Conservation (phyloP, 306 rosid genomes). For the Vigna radiata region DNA sequence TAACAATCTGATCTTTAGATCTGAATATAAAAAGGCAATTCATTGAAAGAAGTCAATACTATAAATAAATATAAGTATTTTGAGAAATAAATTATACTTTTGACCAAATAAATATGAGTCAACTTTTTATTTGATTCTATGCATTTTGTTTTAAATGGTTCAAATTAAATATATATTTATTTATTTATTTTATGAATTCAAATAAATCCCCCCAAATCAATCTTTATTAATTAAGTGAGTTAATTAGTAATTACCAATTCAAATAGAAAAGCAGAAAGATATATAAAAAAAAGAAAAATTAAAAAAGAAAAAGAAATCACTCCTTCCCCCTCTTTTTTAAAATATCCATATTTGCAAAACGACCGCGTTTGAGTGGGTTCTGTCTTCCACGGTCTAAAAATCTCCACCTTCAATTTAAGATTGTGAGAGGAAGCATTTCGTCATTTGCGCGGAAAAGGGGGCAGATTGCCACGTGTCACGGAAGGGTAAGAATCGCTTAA, state of each 20-base stretch:
- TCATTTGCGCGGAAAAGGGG: slow-evolving; percentile 40
- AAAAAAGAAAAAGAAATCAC: neutral
- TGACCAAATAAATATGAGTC: neutral
- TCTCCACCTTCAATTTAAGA: slow-evolving; percentile 57
- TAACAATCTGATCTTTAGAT: too few relatives aligned
- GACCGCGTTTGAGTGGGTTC: slow-evolving; percentile 49
- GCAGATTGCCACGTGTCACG: slow-evolving; percentile 53
- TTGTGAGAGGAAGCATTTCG: slow-evolving; percentile 41
- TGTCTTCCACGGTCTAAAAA: neutral
- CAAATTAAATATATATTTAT: neutral
- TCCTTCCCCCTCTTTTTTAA: neutral
- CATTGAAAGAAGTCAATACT: neutral
- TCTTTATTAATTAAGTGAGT: slow-evolving; percentile 9
- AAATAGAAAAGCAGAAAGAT: neutral
- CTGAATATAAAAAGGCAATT: too few relatives aligned
- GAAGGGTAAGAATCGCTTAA: neutral
- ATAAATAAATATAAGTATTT: too few relatives aligned
- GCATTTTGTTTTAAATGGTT: neutral
- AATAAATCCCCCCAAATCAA: neutral
- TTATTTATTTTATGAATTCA: neutral
- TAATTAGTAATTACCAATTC: neutral
- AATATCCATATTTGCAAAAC: slow-evolving; percentile 11
- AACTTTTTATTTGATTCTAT: neutral
- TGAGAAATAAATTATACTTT: neutral
- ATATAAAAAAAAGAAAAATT: neutral